A percentile compares a stretch with the other conserved stretches of the same genome.
Conservation (phyloP, 306 rosid species). For the Sesbania bispinosa region DNA sequence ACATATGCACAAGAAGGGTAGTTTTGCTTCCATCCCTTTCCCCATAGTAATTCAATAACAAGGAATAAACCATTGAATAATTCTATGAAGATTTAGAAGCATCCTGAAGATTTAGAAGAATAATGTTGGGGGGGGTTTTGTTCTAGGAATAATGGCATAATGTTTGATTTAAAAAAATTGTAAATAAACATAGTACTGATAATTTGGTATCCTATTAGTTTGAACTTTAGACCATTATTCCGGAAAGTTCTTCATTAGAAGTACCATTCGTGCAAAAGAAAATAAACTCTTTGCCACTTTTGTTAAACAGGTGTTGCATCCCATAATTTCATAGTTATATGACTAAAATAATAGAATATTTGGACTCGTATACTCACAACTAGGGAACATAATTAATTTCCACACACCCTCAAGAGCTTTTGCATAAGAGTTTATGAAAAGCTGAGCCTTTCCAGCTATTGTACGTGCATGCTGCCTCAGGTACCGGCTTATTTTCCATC, state of each 20-base stretch:
- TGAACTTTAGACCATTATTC: background rate
- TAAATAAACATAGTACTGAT: background rate
- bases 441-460: slow-evolving; percentile 90
- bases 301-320: background rate
- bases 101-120: background rate
- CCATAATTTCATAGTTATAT: background rate
- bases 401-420: slow-evolving; percentile 85
- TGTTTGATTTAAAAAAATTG: background rate
- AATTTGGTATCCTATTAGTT: background rate
- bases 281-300: background rate
- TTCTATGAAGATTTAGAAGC: background rate
- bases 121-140: background rate
- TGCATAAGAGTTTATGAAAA: slow-evolving; percentile 91
- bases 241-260: background rate
- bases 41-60: background rate
- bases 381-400: background rate
- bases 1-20: background rate
- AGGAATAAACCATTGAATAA: no score
- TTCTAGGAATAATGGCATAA: background rate
- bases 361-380: background rate
- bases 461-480: slow-evolving; percentile 91
- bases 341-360: slow-evolving; percentile 4
- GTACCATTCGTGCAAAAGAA: background rate
- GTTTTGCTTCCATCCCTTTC: background rate
- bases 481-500: slow-evolving; percentile 98